These are phyloP conservation scores for Apiospora phragmitis DNA, from an alignment of 2,329 filamentous ascomycete genomes.

Conservation along the genomic window DNA sequence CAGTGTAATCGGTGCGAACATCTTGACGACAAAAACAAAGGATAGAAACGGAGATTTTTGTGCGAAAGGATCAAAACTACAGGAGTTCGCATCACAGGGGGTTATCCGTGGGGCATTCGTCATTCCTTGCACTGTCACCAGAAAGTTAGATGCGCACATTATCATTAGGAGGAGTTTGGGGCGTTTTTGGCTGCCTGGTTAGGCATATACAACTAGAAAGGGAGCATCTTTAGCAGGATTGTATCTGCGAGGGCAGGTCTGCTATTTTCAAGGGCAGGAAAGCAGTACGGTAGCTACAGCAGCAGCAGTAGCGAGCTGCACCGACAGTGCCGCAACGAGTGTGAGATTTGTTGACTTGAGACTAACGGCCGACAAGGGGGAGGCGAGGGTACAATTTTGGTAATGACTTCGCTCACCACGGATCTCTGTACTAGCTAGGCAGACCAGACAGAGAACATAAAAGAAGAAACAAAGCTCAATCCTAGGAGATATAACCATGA, in stretches of 20 bases:
- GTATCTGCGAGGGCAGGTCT: neutral
- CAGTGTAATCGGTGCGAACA: neutral
- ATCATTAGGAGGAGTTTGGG: neutral
- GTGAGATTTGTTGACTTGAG: neutral
- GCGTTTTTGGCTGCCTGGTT: neutral
- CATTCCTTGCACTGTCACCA: neutral
- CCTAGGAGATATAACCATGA: neutral
- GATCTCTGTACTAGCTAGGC: neutral
- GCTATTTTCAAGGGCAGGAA: neutral
- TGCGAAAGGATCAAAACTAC: neutral
- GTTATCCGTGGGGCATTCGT: no score
- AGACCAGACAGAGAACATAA: neutral
- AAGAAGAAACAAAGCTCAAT: neutral
- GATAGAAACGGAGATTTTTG: neutral
- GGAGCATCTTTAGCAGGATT: neutral
- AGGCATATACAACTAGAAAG: neutral
- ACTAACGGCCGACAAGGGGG: neutral
- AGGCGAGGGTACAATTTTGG: neutral
- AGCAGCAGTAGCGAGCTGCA: neutral
- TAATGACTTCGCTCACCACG: neutral
- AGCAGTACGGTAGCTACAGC: neutral
- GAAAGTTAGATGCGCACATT: neutral
- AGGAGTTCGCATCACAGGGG: neutral
- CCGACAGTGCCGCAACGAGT: neutral
- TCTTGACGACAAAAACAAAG: neutral